These are phyloP conservation scores for Starmerella sp. DNA, from an alignment of 805 yeast genomes.

Conservation along the genomic window DNA sequence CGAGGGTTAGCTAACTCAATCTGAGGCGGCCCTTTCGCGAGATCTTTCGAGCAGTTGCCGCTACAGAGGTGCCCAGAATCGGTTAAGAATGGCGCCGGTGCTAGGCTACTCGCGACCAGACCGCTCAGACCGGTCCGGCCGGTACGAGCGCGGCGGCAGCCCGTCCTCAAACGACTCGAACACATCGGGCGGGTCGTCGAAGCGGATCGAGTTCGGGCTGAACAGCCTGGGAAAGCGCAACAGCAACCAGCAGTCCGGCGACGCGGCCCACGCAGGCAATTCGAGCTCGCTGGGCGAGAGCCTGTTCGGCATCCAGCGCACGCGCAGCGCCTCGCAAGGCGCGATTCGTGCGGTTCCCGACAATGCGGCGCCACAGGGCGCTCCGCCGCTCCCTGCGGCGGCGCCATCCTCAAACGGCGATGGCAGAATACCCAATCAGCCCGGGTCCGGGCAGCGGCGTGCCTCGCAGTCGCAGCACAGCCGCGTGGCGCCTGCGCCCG, in stretches of 20 bases:
- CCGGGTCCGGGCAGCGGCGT: not conserved
- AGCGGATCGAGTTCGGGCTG: not conserved
- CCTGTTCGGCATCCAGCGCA: not conserved
- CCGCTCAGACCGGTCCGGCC: slow-evolving; percentile 4
- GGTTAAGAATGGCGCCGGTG: slow-evolving; percentile 7
- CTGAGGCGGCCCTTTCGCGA: not conserved
- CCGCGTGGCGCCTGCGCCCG: not conserved
- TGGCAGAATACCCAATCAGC: not conserved
- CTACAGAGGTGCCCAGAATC: not conserved
- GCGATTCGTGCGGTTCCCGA: too few relatives aligned
- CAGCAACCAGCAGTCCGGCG: not conserved
- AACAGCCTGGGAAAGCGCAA: not conserved
- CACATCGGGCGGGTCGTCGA: not conserved
- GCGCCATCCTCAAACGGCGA: not conserved
- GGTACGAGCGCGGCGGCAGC: not conserved
- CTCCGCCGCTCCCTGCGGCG: not conserved
- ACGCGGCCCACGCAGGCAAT: not conserved
- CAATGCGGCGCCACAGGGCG: too few relatives aligned
- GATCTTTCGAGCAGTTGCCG: not conserved
- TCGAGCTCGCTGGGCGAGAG: not conserved
- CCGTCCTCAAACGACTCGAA: slow-evolving; percentile 4
- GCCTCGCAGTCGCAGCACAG: not conserved
- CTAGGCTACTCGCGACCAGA: slow-evolving; percentile 11
- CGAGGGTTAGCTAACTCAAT: not conserved
- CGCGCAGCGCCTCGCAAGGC: not conserved